A percentile compares a stretch with the other conserved stretches of the same genome.
Conservation (phyloP, 352 stramenopile genomes). For the Peronospora farinosa region DNA sequence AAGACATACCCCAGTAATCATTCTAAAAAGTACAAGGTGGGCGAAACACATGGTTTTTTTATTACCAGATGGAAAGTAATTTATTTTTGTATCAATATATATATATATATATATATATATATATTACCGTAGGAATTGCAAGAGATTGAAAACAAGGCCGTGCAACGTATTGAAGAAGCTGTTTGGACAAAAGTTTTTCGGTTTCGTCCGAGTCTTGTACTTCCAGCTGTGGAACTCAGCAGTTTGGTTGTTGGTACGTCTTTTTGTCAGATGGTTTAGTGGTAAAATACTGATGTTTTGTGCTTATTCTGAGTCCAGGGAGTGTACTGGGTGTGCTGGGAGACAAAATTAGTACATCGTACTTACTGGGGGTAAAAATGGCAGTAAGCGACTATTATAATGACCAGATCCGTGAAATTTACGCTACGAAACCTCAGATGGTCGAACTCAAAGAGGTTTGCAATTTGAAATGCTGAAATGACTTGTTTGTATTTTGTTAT, state of each 20-base stretch:
- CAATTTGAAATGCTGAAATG: not conserved
- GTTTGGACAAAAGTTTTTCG: constrained; percentile 39
- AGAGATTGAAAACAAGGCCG: constrained; percentile 35
- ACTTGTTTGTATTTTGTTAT: not conserved
- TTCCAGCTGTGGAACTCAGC: constrained; percentile 47
- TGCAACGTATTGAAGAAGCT: constrained; percentile 44
- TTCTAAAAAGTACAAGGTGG: constrained; percentile 44
- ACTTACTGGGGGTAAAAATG: constrained; percentile 64
- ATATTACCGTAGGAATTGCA: constrained; percentile 37
- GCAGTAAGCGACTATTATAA: constrained; percentile 85
- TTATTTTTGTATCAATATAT: not conserved
- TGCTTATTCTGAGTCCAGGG: constrained; percentile 19
- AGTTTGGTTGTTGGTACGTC: constrained; percentile 45
- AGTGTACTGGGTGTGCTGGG: constrained; percentile 42
- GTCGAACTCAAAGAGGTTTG: constrained; percentile 61
- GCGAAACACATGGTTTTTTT: not conserved
- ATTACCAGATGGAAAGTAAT: not conserved
- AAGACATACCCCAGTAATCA: constrained; percentile 39
- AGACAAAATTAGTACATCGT: constrained; percentile 58
- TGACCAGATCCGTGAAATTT: constrained; percentile 85
- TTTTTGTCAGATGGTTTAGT: too few relatives aligned
- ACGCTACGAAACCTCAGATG: constrained; percentile 51
- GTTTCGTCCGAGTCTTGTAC: constrained; percentile 64
- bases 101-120: not conserved
- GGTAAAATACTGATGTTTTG: not conserved